phyloP scores from a whole-genome alignment of 192 early-diverging fungal species.

The Entomortierella parvispora region DNA sequence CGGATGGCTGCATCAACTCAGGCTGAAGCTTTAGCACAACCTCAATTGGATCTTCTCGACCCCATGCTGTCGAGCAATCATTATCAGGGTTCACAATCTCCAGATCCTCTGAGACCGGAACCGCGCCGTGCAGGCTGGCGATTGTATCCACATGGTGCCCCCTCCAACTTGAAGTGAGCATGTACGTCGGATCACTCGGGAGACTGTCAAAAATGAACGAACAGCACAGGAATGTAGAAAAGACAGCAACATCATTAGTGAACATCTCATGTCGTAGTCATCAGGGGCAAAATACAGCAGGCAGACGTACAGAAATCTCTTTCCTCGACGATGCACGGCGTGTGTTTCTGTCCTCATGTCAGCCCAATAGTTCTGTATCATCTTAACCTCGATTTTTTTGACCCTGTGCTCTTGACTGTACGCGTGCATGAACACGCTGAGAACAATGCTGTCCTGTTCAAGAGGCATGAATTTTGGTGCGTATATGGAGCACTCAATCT shows the following conservation, averaged over 20 bases:
- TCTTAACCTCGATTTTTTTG: slow-evolving; percentile 10
- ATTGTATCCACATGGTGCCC: background rate
- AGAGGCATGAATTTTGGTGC: slow-evolving; percentile 5
- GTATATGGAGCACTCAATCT: slow-evolving; percentile 17
- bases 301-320: slow-evolving; percentile 19
- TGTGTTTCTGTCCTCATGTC: background rate
- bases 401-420: slow-evolving; percentile 1
- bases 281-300: too few relatives aligned
- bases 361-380: slow-evolving; percentile 4
- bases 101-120: background rate
- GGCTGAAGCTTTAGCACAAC: background rate
- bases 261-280: too few relatives aligned
- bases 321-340: background rate
- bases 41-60: slow-evolving; percentile 15
- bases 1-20: background rate
- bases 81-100: slow-evolving; percentile 8
- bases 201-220: background rate
- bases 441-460: background rate
- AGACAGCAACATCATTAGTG: too few relatives aligned
- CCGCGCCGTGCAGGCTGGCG: background rate
- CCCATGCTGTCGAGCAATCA: slow-evolving; percentile 6
- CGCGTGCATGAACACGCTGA: slow-evolving; percentile 14
- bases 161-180: background rate
- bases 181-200: background rate
- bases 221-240: background rate